phyloP scores from a whole-genome alignment of 495 filamentous ascomycete genomes.

The Penicillium odoratum region DNA sequence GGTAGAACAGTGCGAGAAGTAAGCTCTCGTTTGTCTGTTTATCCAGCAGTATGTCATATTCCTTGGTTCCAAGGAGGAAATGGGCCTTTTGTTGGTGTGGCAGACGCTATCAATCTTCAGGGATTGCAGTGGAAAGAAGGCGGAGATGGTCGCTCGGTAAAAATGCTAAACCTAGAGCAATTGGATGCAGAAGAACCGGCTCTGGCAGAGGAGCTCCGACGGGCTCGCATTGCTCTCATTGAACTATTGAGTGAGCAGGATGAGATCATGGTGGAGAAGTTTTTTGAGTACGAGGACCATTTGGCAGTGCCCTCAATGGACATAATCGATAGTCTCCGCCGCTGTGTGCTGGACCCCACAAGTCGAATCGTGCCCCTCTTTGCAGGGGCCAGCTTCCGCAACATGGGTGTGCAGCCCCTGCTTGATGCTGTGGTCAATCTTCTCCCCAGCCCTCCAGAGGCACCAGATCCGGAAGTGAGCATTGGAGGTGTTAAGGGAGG shows the following conservation, averaged over 20 bases:
- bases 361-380: constrained; percentile 81
- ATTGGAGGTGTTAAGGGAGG: constrained; percentile 54
- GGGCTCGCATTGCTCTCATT: constrained; percentile 73
- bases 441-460: constrained; percentile 78
- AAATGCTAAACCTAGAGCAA: constrained; percentile 48
- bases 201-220: constrained; percentile 69
- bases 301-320: constrained; percentile 60
- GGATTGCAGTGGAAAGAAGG: constrained; percentile 57
- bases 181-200: constrained; percentile 51
- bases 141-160: constrained; percentile 65
- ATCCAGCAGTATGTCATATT: constrained; percentile 91
- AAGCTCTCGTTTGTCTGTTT: constrained; percentile 72
- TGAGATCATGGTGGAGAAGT: constrained; percentile 79
- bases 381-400: constrained; percentile 87
- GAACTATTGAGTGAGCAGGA: constrained; percentile 87
- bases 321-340: constrained; percentile 73
- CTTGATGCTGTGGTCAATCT: constrained; percentile 86
- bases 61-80: constrained; percentile 82
- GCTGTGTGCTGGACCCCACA: constrained; percentile 55
- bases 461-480: constrained; percentile 74
- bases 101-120: constrained; percentile 70
- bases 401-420: constrained; percentile 92
- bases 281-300: constrained; percentile 75
- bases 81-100: constrained; percentile 75
- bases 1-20: constrained; percentile 82